Base-by-base conservation (phyloP, 139 green algal genomes). In the Eudorina sp. region DNA sequence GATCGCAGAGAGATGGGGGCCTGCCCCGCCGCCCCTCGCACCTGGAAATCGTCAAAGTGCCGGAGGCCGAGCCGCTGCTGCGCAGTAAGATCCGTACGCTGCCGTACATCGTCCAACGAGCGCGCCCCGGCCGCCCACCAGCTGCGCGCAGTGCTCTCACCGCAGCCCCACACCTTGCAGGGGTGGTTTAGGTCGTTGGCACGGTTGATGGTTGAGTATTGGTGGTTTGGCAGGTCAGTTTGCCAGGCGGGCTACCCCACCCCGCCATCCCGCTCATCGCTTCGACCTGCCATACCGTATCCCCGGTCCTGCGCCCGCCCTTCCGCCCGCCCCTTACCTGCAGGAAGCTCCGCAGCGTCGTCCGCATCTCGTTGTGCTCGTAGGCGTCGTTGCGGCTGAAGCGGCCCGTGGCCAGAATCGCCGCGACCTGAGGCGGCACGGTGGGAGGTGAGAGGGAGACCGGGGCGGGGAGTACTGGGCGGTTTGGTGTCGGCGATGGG, bases 41-140 rank as follows among this genome's bases (percentile, higher is more conserved):
- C 76, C 34, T 76, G 40, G 55, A 95, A 92, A 38, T 95, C 92
- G 9, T 93, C 83, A 84, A 89, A 94, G 64, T 94, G 90, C 73
- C 88, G 51, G 40, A 95, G 85, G 4, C 92, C 92, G 4, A 92
- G 68, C 3, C 68, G 80, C 78, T 92, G 91, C 84, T 75, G 75
- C 53, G 84, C 68, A 21, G 70, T 90, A 27, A 92, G 68, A 41
- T 66, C 58, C 25, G 48, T 25, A 19, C 64, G 43, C 11, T 19
- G 8, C 48, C 51, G 41, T 53, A 89, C 85, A 40, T 92, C 88
- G 9, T 80, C 84, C 62, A 93, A 27, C 23, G 27, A 89, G 5
- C 85, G 64, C 55, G 84, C 89, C 36, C 91, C 91, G 4, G 66
- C 60, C 29, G 72, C 68, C n/a, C 85, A 93, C 91, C 91, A 93